Evolutionary conservation across 148 eudicot genomes (phyloP).

Genomic region (Heliamphora exappendiculata): DNA sequence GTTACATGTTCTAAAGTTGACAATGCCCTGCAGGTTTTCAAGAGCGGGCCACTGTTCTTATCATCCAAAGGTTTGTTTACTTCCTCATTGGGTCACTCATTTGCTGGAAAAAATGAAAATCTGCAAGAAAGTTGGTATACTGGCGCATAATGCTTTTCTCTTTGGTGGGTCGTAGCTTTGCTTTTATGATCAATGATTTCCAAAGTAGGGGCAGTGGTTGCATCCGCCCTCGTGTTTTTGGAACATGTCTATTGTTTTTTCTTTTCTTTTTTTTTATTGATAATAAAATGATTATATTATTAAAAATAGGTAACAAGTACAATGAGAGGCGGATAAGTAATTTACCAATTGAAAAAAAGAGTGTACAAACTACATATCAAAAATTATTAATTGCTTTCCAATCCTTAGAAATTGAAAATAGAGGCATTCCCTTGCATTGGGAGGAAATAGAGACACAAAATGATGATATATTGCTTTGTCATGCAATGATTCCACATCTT

Average conservation of each 20-base stretch:
- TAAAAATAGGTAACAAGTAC: no score
- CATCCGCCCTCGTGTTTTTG: not conserved
- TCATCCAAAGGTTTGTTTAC: slow-evolving; percentile 79
- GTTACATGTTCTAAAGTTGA: not conserved
- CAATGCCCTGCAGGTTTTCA: slow-evolving; percentile 60
- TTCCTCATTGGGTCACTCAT: slow-evolving; percentile 4
- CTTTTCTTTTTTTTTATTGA: no score
- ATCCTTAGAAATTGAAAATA: no score
- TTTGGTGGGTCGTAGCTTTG: not conserved
- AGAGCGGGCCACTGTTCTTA: slow-evolving; percentile 75
- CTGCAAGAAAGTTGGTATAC: not conserved
- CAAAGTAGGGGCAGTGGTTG: not conserved
- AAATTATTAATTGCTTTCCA: no score
- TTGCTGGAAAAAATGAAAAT: not conserved
- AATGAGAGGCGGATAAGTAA: no score
- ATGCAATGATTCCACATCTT: not conserved
- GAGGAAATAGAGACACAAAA: no score
- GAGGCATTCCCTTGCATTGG: no score
- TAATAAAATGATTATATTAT: no score
- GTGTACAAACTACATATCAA: no score
- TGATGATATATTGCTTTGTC: no score
- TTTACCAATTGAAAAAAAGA: no score
- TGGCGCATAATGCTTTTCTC: not conserved
- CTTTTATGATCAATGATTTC: not conserved
- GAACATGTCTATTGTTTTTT: not conserved